These are phyloP conservation scores for Ascodesmis nigricans DNA, from an alignment of 495 filamentous ascomycete genomes.

Conservation along the genomic window DNA sequence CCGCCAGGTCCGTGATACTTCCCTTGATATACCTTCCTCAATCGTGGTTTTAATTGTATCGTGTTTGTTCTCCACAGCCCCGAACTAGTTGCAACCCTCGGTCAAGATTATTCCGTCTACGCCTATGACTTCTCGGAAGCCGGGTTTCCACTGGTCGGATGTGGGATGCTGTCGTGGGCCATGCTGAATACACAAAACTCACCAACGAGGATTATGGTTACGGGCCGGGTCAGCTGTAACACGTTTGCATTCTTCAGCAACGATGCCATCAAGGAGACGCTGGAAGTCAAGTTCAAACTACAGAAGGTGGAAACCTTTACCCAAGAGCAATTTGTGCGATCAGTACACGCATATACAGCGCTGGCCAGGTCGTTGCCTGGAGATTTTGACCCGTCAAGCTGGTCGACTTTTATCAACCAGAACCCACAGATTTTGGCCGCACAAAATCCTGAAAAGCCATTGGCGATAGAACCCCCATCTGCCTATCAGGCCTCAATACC, in stretches of 20 bases:
- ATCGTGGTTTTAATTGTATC: constrained; percentile 5
- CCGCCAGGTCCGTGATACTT: constrained; percentile 33
- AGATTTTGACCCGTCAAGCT: constrained; percentile 46
- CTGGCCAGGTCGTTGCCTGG: constrained; percentile 31
- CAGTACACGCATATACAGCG: constrained; percentile 32
- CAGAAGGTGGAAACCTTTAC: constrained; percentile 56
- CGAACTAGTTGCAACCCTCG: constrained; percentile 61
- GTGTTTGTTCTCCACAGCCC: constrained; percentile 36
- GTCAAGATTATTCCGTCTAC: constrained; percentile 88
- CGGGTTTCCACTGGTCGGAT: constrained; percentile 77
- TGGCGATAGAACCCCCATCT: constrained; percentile 3
- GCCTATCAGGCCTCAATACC: neutral
- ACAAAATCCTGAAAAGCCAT: constrained; percentile 1
- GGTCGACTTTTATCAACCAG: constrained; percentile 41
- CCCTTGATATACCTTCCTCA: constrained; percentile 4
- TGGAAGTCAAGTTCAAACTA: constrained; percentile 83
- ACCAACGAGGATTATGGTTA: constrained; percentile 50
- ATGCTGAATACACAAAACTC: constrained; percentile 31
- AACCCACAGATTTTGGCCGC: constrained; percentile 30
- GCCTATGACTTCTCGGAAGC: constrained; percentile 92
- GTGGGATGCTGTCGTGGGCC: constrained; percentile 83
- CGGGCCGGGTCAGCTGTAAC: constrained; percentile 74
- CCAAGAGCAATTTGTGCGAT: constrained; percentile 44
- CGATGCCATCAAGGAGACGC: constrained; percentile 54
- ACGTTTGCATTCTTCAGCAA: constrained; percentile 61